Conservation (phyloP, 176 grass and related monocot species). For the Paspalum notatum region DNA sequence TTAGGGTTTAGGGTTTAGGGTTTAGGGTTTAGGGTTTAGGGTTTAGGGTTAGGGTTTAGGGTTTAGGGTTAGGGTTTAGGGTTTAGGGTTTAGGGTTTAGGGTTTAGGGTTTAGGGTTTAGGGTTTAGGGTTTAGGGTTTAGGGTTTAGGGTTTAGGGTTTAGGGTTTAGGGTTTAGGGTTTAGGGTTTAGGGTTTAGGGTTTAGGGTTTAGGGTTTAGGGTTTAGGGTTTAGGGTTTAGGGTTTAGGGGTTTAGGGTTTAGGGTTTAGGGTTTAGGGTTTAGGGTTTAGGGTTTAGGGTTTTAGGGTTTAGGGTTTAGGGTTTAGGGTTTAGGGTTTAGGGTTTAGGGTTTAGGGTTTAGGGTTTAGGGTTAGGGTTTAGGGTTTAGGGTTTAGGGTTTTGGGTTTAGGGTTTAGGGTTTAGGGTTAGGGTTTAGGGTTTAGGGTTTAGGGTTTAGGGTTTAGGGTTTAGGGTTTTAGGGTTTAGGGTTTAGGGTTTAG, state of each 20-base stretch:
- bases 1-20: background rate
- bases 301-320: background rate
- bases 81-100: background rate
- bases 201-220: slow-evolving; percentile 3
- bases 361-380: background rate
- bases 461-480: background rate
- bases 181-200: background rate
- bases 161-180: background rate
- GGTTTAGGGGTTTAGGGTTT: background rate
- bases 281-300: background rate
- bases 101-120: background rate
- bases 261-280: background rate
- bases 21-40: slow-evolving; percentile 15
- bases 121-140: background rate
- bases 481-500: slow-evolving; percentile 4
- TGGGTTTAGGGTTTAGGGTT: background rate
- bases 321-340: slow-evolving; percentile 9
- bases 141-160: background rate
- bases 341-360: background rate
- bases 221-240: background rate
- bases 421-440: no score
- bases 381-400: slow-evolving; percentile 1
- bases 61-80: background rate
- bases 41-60: slow-evolving; percentile 10
- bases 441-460: background rate